These are phyloP conservation scores for Mucor lusitanicus DNA, from an alignment of 371 early-diverging fungal species.

Conservation along the genomic window DNA sequence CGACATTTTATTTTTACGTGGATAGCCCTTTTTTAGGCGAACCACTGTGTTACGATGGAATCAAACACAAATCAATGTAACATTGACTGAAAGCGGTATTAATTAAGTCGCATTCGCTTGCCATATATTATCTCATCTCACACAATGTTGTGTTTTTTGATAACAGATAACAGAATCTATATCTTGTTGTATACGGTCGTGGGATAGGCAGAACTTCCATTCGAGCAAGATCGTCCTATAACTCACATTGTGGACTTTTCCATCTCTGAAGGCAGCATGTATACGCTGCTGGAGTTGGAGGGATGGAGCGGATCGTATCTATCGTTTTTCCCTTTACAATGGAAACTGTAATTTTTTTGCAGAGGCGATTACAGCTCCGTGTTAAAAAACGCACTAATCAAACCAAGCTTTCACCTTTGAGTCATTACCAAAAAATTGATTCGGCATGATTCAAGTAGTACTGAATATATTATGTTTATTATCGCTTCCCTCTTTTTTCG, in stretches of 20 bases:
- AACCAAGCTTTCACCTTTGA: background rate
- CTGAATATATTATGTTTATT: background rate
- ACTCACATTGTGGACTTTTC: too few relatives aligned
- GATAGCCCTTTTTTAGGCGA: background rate
- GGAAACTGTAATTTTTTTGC: background rate
- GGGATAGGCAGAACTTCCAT: background rate
- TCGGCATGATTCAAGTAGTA: conserved; percentile 8
- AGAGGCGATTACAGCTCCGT: background rate
- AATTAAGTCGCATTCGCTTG: background rate
- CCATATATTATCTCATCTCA: background rate
- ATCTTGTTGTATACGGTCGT: background rate
- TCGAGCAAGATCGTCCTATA: background rate
- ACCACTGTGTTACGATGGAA: background rate
- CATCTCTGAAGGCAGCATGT: too few relatives aligned
- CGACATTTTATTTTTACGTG: background rate
- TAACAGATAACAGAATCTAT: background rate
- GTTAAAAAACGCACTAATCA: conserved; percentile 6
- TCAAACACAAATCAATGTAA: background rate
- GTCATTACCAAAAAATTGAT: conserved; percentile 2
- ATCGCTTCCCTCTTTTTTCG: background rate
- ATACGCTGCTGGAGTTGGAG: too few relatives aligned
- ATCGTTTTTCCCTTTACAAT: too few relatives aligned
- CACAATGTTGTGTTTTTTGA: background rate
- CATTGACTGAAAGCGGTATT: background rate
- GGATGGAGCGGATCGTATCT: background rate